Base-by-base conservation (phyloP, 1,284 basidiomycete genomes). In the Irpex sp. region DNA sequence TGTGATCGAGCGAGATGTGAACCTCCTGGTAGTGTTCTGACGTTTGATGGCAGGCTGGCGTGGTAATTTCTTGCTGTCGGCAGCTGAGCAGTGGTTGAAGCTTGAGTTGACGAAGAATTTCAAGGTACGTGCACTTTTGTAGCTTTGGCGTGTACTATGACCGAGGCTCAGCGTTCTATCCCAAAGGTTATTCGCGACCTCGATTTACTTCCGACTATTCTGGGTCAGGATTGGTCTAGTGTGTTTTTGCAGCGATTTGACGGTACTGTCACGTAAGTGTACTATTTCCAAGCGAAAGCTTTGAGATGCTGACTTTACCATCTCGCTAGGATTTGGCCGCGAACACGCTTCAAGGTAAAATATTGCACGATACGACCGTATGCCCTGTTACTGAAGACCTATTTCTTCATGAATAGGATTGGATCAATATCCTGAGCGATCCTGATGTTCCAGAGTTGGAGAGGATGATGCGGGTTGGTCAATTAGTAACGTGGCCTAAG, bases 401-500 rank as follows among this genome's bases (percentile, higher is more conserved):
- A 33, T 33, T 7, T 33, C 0, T 33, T 7, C 6, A 33, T 33
- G 39, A n/a, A 0, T 66, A 89, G 85, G 94, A 96, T 69, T 96
- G 93, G 93, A 74, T 92, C 59, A 84, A 82, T 54, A 84, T 97
- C 49, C 75, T 98, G 48, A 91, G 86, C 51, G 95, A 97, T 73
- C 93, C 94, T 0, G 86, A 91, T 72, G 82, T 83, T n/a, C 67
- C 75, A 14, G 91, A 96, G 72, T 77, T 98, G 53, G 84, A 83
- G 63, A 79, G 93, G 59, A 94, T 96, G 93, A 84, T 96, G 64
- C 77, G 79, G 58, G 90, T 94, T 2, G 95, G 96, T 4, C 82
- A 96, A 74, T 73, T 86, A n/a, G 94, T 93, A n/a, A 90, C 95
- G 19, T 98, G 93, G 93, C 95, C 95, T 0, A 95, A 95, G 77